phyloP scores from a whole-genome alignment of 2,329 filamentous ascomycete species.

The Xylariaceae sp. region DNA sequence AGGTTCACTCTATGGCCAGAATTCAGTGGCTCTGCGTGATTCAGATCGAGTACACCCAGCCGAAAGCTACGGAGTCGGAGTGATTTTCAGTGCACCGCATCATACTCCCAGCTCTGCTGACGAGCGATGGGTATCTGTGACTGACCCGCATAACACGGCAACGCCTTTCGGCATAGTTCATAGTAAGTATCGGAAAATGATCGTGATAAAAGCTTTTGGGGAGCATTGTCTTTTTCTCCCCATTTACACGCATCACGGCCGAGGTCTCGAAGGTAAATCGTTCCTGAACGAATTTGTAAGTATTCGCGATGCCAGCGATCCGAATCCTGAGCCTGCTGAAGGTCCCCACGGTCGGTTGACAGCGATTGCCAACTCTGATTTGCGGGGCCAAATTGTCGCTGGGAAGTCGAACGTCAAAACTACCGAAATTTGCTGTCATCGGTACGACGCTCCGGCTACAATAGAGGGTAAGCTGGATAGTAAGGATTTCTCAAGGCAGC shows the following conservation, averaged over 20 bases:
- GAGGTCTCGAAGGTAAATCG: conserved; percentile 29
- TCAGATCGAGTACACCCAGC: conserved; percentile 20
- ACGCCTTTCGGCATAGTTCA: conserved; percentile 36
- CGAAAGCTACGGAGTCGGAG: conserved; percentile 21
- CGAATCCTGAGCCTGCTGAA: conserved; percentile 11
- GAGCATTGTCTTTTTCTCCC: conserved; percentile 35
- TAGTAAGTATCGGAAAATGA: conserved; percentile 39
- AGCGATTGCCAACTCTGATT: conserved; percentile 14
- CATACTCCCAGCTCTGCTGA: conserved; percentile 20
- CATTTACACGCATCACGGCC: conserved; percentile 37
- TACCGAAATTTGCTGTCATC: conserved; percentile 31
- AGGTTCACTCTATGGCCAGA: conserved; percentile 22
- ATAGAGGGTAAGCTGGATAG: conserved; percentile 32
- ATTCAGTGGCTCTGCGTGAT: conserved; percentile 21
- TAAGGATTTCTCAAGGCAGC: neutral
- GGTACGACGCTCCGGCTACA: conserved; percentile 31
- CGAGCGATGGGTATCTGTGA: conserved; percentile 20
- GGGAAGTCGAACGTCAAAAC: conserved; percentile 34
- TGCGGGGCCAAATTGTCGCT: conserved; percentile 15
- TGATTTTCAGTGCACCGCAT: conserved; percentile 32
- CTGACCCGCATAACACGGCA: conserved; percentile 35
- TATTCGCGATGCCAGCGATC: conserved; percentile 34
- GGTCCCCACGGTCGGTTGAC: conserved; percentile 22
- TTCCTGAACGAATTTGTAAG: conserved; percentile 31
- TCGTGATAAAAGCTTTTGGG: conserved; percentile 33